Evolutionary conservation across 1,284 basidiomycete species (phyloP), one percentile per base, ranked within the genome.

Genomic region (Wolfiporia cocos): DNA sequence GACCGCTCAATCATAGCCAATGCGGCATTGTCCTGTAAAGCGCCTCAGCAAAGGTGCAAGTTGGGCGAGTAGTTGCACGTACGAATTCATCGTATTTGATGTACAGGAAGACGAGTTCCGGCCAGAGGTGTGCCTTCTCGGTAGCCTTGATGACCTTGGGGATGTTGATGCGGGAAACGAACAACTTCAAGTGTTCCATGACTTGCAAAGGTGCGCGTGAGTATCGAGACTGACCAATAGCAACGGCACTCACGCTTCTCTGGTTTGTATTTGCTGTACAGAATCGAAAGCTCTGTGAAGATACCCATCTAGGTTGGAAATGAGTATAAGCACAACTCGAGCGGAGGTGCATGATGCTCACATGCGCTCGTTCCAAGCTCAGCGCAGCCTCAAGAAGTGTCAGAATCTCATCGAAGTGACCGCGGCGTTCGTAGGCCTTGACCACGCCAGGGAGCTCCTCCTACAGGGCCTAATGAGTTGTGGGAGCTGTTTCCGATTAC

Each of bases 141-240:
- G 92, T 80, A 10, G 92, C 91, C 67, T 86, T 89, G 72, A 99
- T 94, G 44, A 66, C 70, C 69, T 87, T 86, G 37, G 89, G 85
- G 53, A 98, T 93, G 66, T 98, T 99, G 75, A 95, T 93, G 45
- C 96, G 88, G 37, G 92, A 87, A 57, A 96, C 95, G 68, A 97
- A 99, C 36, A 98, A 78, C 67, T 95, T 98, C 50, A 99, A 76
- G 68, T 99, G 94, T 62, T 99, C 96, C 95, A 99, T 97, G 48
- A 99, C 86, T 85, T 45, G 17, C 29, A 14, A 42, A 5, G 39
- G 11, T 17, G 37, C 20, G 43, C 39, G 24, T 20, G n/a, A 36
- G 20, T 36, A 15, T 31, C 5, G 19, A 15, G 11, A 28, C 17
- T 21, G 24, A 30, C 6, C 19, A 28, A 15, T 34, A 37, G 17